Percentiles rank a stretch among this genome's conserved stretches.
Evolutionary conservation across 208 protist genomes (phyloP).

Genomic region (Kentomonas sorsogonicus): DNA sequence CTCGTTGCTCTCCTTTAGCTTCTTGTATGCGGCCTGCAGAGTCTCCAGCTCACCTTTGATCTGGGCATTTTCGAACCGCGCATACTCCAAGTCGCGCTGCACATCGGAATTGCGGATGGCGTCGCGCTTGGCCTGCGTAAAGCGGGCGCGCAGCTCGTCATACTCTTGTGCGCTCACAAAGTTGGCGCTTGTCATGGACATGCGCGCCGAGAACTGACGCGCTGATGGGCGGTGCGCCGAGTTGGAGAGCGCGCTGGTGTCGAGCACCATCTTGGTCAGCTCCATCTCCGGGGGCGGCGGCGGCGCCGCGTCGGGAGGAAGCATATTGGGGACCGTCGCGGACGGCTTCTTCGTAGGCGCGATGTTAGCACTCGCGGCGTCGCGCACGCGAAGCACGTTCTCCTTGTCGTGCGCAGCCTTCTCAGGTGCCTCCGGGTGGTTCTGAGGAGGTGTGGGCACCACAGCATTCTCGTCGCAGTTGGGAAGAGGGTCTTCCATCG

Average conservation of each 20-base stretch:
- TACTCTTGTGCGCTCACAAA: conserved; percentile 74
- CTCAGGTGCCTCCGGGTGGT: background rate
- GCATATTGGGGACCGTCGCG: background rate
- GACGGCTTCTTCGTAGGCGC: background rate
- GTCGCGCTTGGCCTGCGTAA: conserved; percentile 72
- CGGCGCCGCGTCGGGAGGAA: background rate
- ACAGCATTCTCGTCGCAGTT: conserved; percentile 18
- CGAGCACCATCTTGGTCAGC: conserved; percentile 50
- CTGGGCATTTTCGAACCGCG: conserved; percentile 63
- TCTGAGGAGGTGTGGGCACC: background rate
- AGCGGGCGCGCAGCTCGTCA: conserved; percentile 68
- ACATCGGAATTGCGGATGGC: conserved; percentile 64
- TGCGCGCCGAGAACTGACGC: conserved; percentile 35
- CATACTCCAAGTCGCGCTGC: conserved; percentile 73
- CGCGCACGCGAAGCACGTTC: background rate
- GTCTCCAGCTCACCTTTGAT: conserved; percentile 63
- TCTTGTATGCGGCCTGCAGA: conserved; percentile 34
- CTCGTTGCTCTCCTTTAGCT: conserved; percentile 46
- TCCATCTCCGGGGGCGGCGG: conserved; percentile 34
- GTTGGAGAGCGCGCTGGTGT: conserved; percentile 31
- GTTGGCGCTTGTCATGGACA: conserved; percentile 49
- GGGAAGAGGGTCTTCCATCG: conserved; percentile 61
- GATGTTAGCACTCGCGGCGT: too few relatives aligned
- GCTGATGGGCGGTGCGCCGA: conserved; percentile 29
- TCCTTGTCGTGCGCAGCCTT: background rate